Evolutionary conservation across 148 eudicot genomes (phyloP), one percentile per base, ranked within the genome.

Genomic region (Camellia japonica): DNA sequence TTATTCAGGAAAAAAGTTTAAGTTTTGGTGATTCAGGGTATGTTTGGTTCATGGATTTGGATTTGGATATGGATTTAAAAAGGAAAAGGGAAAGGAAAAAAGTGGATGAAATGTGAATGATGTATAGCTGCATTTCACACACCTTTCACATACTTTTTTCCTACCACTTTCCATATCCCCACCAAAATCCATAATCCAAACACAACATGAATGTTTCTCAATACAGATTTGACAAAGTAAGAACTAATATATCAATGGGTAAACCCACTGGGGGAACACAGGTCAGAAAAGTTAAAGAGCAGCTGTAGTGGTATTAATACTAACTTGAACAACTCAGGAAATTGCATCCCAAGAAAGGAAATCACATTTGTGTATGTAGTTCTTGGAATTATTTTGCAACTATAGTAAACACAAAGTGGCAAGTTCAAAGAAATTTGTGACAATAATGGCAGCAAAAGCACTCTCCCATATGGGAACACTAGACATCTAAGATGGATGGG

Each of bases 381-480:
- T 13, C 3, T 71, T 15, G 44, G 52, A 63, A 18, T 18, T 60
- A 43, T 44, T 16, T 76, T 11, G 60, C 44, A 3, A 63, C 44
- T 13, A 74, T 41, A 6, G 5, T 42, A 75, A 30, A 18, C 18
- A 60, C 15, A 9, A 9, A 6, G 16, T 55, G 18, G 41, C 19
- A 13, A 49, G 61, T 1, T 60, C 6, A 6, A 23, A 55, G 43
- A 7, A 14, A 20, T 12, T 23, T 13, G 44, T 54, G 51, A 16
- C 9, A 15, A 74, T 23, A 63, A n/a, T 16, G 19, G 60, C 43
- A 54, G 47, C 74, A 74, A 19, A 13, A 74, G 68, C 79, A 67
- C 19, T 43, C 59, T 66, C 62, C 65, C 44, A 20, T 18, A 13
- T 12, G 51, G 2, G 44, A 12, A 51, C 47, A 68, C 13, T 7